phyloP scores from a whole-genome alignment of 169 alveolate genomes.

The Plasmodium adleri region DNA sequence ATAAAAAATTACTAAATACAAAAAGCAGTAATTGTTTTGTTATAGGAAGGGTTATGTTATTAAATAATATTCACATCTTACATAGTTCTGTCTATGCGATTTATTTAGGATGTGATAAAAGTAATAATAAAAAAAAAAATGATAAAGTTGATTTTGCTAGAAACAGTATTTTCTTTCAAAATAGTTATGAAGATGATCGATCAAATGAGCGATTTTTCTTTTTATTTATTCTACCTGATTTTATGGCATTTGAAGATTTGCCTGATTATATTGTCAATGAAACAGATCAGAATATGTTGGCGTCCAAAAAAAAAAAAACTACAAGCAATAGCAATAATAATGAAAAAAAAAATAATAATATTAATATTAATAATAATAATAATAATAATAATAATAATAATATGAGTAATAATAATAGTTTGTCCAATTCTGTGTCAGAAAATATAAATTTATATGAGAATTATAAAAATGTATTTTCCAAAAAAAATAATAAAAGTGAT shows the following conservation, averaged over 20 bases:
- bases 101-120: constrained; percentile 71
- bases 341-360: background rate
- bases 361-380: constrained; percentile 20
- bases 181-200: constrained; percentile 13
- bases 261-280: background rate
- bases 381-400: constrained; percentile 22
- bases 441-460: constrained; percentile 62
- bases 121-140: constrained; percentile 33
- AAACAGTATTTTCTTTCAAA: constrained; percentile 69
- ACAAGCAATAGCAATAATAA: background rate
- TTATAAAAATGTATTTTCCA: constrained; percentile 71
- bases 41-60: constrained; percentile 75
- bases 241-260: constrained; percentile 51
- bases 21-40: constrained; percentile 70
- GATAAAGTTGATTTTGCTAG: constrained; percentile 52
- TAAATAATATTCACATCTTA: constrained; percentile 25
- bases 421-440: constrained; percentile 4
- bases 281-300: background rate
- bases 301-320: background rate
- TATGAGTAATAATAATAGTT: background rate
- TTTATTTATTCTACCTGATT: constrained; percentile 60
- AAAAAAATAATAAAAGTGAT: constrained; percentile 14
- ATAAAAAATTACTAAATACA: constrained; percentile 50
- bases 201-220: constrained; percentile 46
- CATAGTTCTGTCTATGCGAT: constrained; percentile 71